Evolutionary conservation across 2,329 filamentous ascomycete genomes (phyloP), one percentile per base, ranked within the genome.

Genomic region (Penicillium sp.): DNA sequence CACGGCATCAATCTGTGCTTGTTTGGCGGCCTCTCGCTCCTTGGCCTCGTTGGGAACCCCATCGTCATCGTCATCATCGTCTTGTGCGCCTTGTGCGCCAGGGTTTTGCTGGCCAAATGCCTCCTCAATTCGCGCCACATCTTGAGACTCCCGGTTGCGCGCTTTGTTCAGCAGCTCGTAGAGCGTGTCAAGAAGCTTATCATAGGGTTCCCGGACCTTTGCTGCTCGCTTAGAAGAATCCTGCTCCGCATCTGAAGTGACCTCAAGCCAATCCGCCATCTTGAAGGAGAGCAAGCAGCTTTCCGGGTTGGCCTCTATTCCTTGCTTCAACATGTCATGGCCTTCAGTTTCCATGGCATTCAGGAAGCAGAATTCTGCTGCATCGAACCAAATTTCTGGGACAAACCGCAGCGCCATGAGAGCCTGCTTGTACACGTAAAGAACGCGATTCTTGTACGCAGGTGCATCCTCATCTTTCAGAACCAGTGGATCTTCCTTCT

Each of bases 361-460:
- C 46, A 85, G 80, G 61, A 90, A 90, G 67, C 88, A 95, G 82
- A 91, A 97, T 56, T 95, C 87, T 1, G 90, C 88, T 8, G 90
- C 91, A 51, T 96, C 90, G 43, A 90, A 90, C 93, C 93, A 98
- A 58, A 96, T 84, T 65, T 95, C 88, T 4, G 93, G 90, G 81
- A 91, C 93, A 70, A 97, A 98, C 43, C 90, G 84, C 47, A 98
- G 74, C 4, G 90, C 85, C 86, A 96, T 95, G 40, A 95, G 73
- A 4, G 91, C 89, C 66, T 96, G 91, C 66, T 90, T 93, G 75
- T 95, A 97, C 54, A 88, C 85, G 67, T 94, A 95, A 6, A 96
- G 69, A 37, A 97, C 81, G 36, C 93, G 84, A 56, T 86, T 80
- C 56, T 85, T 86, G 69, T 85, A 93, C 5, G 81, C 78, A 45